phyloP scores from a whole-genome alignment of 176 grass and related monocot species.

The Guadua angustifolia region DNA sequence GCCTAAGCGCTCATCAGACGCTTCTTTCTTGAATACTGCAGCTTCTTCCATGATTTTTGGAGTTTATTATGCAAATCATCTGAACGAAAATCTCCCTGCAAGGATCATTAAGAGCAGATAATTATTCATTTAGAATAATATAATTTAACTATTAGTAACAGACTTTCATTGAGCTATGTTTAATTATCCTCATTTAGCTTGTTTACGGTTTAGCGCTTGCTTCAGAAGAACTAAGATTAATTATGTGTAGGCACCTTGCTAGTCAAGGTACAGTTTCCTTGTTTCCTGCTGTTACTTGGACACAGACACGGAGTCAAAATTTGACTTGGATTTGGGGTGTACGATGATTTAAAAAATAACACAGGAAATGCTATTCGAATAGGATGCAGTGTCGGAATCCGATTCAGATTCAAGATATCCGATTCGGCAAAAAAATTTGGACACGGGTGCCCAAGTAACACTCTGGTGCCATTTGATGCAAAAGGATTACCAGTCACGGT shows the following conservation, averaged over 20 bases:
- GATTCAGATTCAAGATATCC: no score
- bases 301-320: no score
- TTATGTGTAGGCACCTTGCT: neutral
- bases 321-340: no score
- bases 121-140: slow-evolving; percentile 19
- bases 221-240: neutral
- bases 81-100: slow-evolving; percentile 44
- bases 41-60: slow-evolving; percentile 42
- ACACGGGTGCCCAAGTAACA: no score
- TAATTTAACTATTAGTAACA: slow-evolving; percentile 12
- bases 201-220: neutral
- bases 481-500: neutral
- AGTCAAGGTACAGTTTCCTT: neutral
- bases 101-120: slow-evolving; percentile 22
- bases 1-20: slow-evolving; percentile 48
- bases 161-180: neutral
- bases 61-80: slow-evolving; percentile 34
- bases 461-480: neutral
- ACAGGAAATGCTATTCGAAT: no score
- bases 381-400: no score
- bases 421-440: no score
- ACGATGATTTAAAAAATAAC: no score
- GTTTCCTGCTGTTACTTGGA: neutral
- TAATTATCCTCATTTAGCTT: neutral
- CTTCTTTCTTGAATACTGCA: slow-evolving; percentile 48